Evolutionary conservation across 2,329 filamentous ascomycete species (phyloP).

Genomic region (Ophiostoma triangulosporum): DNA sequence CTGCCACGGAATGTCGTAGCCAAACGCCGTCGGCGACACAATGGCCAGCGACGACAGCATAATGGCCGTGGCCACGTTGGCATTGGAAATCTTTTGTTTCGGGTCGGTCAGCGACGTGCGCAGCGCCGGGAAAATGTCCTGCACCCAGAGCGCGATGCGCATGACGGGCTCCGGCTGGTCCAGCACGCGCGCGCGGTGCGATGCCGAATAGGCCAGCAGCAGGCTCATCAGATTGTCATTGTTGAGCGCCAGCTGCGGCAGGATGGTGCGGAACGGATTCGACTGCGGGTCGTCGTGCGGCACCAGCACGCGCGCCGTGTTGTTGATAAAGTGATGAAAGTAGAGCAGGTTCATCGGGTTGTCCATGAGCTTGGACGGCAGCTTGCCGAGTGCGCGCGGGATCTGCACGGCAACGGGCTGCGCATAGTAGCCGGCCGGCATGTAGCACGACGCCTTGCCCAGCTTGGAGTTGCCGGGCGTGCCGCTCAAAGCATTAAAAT

Average conservation of each 20-base stretch:
- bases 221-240: constrained; percentile 63
- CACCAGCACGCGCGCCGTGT: constrained; percentile 50
- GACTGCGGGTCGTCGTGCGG: constrained; percentile 38
- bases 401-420: constrained; percentile 50
- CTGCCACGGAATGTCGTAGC: constrained; percentile 70
- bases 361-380: constrained; percentile 41
- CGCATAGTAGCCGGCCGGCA: constrained; percentile 53
- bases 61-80: constrained; percentile 66
- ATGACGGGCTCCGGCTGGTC: constrained; percentile 60
- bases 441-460: constrained; percentile 8
- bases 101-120: constrained; percentile 51
- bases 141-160: constrained; percentile 68
- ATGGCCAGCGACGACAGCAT: constrained; percentile 78
- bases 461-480: not conserved
- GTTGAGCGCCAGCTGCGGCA: constrained; percentile 49
- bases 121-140: constrained; percentile 63
- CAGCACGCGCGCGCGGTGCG: constrained; percentile 62
- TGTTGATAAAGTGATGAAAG: constrained; percentile 57
- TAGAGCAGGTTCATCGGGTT: constrained; percentile 71
- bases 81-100: constrained; percentile 51
- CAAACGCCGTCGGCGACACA: constrained; percentile 68
- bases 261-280: constrained; percentile 37
- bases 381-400: constrained; percentile 32
- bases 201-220: constrained; percentile 71
- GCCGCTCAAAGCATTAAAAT: constrained; percentile 48